Evolutionary conservation across 2,329 filamentous ascomycete genomes (phyloP), one percentile per base, ranked within the genome.

Genomic region (Simplicillium aogashimaense): DNA sequence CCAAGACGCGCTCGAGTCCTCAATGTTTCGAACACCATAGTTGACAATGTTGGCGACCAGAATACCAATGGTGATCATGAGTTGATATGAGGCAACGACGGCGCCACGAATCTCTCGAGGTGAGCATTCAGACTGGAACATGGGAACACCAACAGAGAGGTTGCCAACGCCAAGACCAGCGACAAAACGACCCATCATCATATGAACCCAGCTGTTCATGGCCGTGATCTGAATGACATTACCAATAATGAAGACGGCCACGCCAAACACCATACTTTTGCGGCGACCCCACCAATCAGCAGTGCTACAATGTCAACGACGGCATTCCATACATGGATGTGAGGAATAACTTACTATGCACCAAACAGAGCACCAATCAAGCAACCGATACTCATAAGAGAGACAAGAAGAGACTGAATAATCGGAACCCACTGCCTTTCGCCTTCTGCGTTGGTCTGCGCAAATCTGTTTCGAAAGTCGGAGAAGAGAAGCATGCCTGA

Each of bases 41-140:
- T 76, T 77, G 50, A 78, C 65, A 40, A 69, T 60, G 48, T 74
- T 72, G 40, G 71, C 65, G 15, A 71, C 54, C 39, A 77, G 74
- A 46, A 86, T 83, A 29, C 82, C 82, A 20, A 84, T 64, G 1
- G 81, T 86, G 55, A 86, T 82, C 62, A 84, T 78, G 13, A 86
- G 72, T 59, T 86, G 82, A 58, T 85, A 86, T n/a, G 73, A 77
- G 4, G 72, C 69, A n/a, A 82, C 74, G 34, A 83, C 71, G 29
- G 74, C 71, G 48, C 78, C 78, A 48, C 78, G 74, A 45, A 82
- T 78, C 50, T 76, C 68, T 14, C 69, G 67, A 4, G 79, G 79
- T 2, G 74, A 69, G 39, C 69, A 76, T 53, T 83, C 79, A 32
- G 74, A 74, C 57, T 83, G 78, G 57, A 78, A 82, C 68, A 83